Base-by-base conservation (phyloP, 371 early-diverging fungal genomes). In the Syncephalastrum racemosum region DNA sequence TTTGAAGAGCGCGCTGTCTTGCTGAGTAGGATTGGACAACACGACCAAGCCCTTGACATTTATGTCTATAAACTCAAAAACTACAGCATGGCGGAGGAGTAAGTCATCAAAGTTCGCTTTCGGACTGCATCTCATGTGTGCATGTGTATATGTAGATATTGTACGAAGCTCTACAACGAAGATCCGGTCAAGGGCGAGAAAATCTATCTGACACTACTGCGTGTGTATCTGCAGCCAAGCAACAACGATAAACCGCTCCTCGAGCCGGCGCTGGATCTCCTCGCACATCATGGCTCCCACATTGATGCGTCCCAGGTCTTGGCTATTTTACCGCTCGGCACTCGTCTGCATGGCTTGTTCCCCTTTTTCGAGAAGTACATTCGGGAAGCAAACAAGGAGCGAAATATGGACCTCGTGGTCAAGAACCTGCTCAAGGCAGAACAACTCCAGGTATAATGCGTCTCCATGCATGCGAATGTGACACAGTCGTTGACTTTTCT, bases 1-100 rank as follows among this genome's bases (percentile, higher is more conserved):
- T 92, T 82, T 60, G 90, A 91, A 58, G 94, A 94, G 66, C 82
- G 92, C 16, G 92, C 93, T 1, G 76, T 91, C 27, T 71, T 96
- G 4, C 77, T 95, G 4, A 87, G 91, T 60, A 80, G 91, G 41
- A 83, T 97, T 54, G 87, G 89, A 14, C 87, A 90, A 56, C 95
- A 95, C 59, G 87, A 88, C 51, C 94, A 95, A 60, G 95, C 95
- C 1, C 70, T 97, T 25, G 71, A 80, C 50, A 86, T 96, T 50
- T 87, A 91, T 62, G 87, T 93, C 4, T 87, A 89, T 65, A 86
- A 87, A 55, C 80, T 95, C 16, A 69, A 79, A 16, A 85, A 87
- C 59, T 86, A 86, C 54, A 58, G 74, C 44, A 73, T 89, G 54
- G 96, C 95, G 15, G 91, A 94, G 72, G 84, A 89, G 79, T 92